These are phyloP conservation scores for Kodamaea plutei DNA, from an alignment of 1,139 yeast genomes.

Conservation along the genomic window DNA sequence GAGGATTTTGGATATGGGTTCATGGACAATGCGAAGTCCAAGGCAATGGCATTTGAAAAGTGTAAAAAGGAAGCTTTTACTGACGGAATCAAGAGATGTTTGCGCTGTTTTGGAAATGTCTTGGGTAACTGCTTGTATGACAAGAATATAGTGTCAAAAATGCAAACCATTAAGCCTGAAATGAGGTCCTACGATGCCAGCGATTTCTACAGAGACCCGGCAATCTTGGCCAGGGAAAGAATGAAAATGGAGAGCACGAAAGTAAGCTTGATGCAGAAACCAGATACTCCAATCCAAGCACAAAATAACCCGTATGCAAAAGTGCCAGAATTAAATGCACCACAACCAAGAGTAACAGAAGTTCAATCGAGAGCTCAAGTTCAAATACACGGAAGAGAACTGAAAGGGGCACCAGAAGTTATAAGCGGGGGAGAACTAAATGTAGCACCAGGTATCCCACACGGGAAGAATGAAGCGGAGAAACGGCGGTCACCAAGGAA, in stretches of 20 bases:
- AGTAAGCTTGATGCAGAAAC: slow-evolving; percentile 12
- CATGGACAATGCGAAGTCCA: slow-evolving; percentile 65
- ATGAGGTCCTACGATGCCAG: slow-evolving; percentile 51
- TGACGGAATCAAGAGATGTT: slow-evolving; percentile 72
- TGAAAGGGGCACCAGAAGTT: background rate
- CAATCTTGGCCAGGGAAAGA: slow-evolving; percentile 29
- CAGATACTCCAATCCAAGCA: background rate
- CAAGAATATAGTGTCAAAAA: slow-evolving; percentile 56
- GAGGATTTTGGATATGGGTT: slow-evolving; percentile 84
- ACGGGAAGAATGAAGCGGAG: slow-evolving; percentile 10
- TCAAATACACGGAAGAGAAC: too few relatives aligned
- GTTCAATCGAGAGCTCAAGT: background rate
- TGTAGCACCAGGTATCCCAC: background rate
- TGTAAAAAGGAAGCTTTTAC: slow-evolving; percentile 81
- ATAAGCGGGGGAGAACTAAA: background rate
- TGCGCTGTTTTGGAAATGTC: slow-evolving; percentile 76
- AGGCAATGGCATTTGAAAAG: slow-evolving; percentile 74
- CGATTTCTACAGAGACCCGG: slow-evolving; percentile 38
- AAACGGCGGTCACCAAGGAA: slow-evolving; percentile 10
- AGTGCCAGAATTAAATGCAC: background rate
- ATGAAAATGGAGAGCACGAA: slow-evolving; percentile 12
- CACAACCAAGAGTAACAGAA: background rate
- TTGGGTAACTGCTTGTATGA: slow-evolving; percentile 78
- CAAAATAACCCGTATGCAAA: slow-evolving; percentile 1
- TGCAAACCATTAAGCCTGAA: slow-evolving; percentile 49